A percentile compares a stretch with the other conserved stretches of the same genome.
Conservation (phyloP, 2,329 filamentous ascomycete genomes). For the Uncinocarpus reesii region DNA sequence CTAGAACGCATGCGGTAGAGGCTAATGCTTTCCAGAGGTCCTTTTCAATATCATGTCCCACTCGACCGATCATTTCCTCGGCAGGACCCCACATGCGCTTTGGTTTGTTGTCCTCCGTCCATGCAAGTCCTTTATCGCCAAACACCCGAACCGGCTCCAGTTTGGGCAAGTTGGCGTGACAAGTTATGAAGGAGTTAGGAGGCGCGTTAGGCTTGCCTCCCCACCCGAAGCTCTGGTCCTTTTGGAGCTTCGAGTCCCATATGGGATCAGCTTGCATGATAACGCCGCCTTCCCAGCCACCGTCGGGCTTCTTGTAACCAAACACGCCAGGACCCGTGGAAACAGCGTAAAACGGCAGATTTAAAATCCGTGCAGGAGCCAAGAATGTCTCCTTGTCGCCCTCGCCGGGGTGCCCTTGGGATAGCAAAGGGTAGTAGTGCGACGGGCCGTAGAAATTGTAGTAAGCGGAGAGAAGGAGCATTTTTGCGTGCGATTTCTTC, state of each 20-base stretch:
- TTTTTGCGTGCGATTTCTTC: conserved; percentile 39
- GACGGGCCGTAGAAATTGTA: conserved; percentile 48
- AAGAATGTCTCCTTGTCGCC: conserved; percentile 19
- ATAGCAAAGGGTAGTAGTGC: conserved; percentile 41
- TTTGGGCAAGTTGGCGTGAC: conserved; percentile 35
- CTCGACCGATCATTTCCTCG: conserved; percentile 26
- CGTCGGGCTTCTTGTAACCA: conserved; percentile 14
- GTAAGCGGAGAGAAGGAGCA: conserved; percentile 43
- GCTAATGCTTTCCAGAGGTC: conserved; percentile 35
- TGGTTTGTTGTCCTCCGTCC: conserved; percentile 29
- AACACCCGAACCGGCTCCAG: conserved; percentile 34
- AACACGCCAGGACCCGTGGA: conserved; percentile 17
- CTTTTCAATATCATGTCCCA: conserved; percentile 33
- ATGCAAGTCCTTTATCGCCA: conserved; percentile 29
- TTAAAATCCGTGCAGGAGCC: conserved; percentile 13
- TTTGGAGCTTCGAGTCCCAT: conserved; percentile 26
- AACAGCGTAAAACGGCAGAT: conserved; percentile 18
- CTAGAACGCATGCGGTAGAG: conserved; percentile 31
- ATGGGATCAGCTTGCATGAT: conserved; percentile 26
- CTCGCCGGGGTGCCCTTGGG: conserved; percentile 24
- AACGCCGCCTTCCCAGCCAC: conserved; percentile 16
- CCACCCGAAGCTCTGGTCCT: conserved; percentile 16
- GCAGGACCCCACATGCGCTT: conserved; percentile 31
- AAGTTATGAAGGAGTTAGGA: conserved; percentile 27
- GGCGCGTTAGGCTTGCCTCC: conserved; percentile 18